Evolutionary conservation across 2,329 filamentous ascomycete species (phyloP), one percentile per base, ranked within the genome.

Genomic region (Colletotrichum incanum): DNA sequence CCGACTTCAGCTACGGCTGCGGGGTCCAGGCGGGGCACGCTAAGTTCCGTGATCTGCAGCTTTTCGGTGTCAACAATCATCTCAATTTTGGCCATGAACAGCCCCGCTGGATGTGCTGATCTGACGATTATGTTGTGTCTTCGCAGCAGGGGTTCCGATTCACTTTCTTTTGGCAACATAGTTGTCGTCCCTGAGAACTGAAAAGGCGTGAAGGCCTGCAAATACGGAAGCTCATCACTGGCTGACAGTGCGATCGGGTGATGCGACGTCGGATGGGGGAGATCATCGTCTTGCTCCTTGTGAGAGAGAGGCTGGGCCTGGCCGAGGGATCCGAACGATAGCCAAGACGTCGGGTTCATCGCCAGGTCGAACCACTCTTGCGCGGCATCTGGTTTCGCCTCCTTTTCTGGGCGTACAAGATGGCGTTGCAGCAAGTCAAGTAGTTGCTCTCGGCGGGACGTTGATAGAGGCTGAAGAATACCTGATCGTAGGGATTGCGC

Each of bases 161-260:
- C 54, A 0, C 69, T 66, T 20, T 75, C 74, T 37, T 75, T 76
- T 0, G 87, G 85, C 2, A 89, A 76, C 0, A 88, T 79, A 0
- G 84, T 81, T 18, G 90, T 83, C 0, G 82, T 86, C 0, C 90
- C 92, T 0, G 86, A 85, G 69, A 93, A 91, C 0, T 84, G 84
- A 18, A 96, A 86, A 0, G 92, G 90, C 0, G 90, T 93, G 76
- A 96, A 94, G 11, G 92, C 86, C 56, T 92, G 89, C 0, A 95
- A 85, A 74, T 92, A 94, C 0, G 92, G 90, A 2, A 93, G 82
- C 61, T 93, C 89, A 72, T 95, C 89, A 0, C 87, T 84, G 1
- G 92, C 86, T 0, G 88, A 86, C 82, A 95, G 85, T 1, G 86
- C 85, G 1, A 90, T 77, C 0, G 92, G 94, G 63, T 89, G 87